phyloP scores from a whole-genome alignment of 805 yeast genomes.

The Spathaspora girioi region DNA sequence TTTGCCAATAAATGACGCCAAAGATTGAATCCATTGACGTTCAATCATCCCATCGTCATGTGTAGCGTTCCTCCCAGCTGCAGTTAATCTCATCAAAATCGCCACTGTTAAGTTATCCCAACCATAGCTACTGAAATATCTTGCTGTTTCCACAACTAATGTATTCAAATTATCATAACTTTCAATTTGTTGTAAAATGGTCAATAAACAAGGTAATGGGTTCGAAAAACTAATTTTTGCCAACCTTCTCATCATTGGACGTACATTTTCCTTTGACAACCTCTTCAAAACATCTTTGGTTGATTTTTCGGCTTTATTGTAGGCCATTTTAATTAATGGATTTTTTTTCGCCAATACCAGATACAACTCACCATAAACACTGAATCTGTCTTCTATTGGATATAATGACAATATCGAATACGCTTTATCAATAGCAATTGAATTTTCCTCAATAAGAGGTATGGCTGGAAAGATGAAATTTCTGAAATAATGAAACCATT shows the following conservation, averaged over 20 bases:
- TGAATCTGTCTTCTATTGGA: slow-evolving; percentile 62
- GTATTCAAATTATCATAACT: slow-evolving; percentile 85
- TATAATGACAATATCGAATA: slow-evolving; percentile 51
- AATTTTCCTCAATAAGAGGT: slow-evolving; percentile 50
- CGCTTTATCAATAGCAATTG: slow-evolving; percentile 58
- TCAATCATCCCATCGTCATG: slow-evolving; percentile 81
- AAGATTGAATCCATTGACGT: slow-evolving; percentile 80
- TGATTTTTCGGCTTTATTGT: slow-evolving; percentile 67
- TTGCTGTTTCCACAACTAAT: slow-evolving; percentile 74
- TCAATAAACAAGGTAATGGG: slow-evolving; percentile 73
- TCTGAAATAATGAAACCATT: slow-evolving; percentile 61
- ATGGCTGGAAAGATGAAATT: slow-evolving; percentile 65
- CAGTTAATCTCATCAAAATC: slow-evolving; percentile 63
- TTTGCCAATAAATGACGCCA: slow-evolving; percentile 75
- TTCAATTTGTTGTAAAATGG: slow-evolving; percentile 77
- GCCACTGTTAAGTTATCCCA: slow-evolving; percentile 85
- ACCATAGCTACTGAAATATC: slow-evolving; percentile 68
- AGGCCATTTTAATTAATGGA: slow-evolving; percentile 53
- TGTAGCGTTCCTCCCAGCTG: slow-evolving; percentile 57
- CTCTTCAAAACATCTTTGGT: slow-evolving; percentile 78
- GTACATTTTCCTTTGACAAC: slow-evolving; percentile 74
- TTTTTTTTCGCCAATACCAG: slow-evolving; percentile 54
- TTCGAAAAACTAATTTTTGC: slow-evolving; percentile 71
- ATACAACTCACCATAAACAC: slow-evolving; percentile 76
- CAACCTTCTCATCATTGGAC: slow-evolving; percentile 66